These are phyloP conservation scores for Albophoma yamanashiensis DNA, from an alignment of 2,329 filamentous ascomycete species.

Conservation along the genomic window DNA sequence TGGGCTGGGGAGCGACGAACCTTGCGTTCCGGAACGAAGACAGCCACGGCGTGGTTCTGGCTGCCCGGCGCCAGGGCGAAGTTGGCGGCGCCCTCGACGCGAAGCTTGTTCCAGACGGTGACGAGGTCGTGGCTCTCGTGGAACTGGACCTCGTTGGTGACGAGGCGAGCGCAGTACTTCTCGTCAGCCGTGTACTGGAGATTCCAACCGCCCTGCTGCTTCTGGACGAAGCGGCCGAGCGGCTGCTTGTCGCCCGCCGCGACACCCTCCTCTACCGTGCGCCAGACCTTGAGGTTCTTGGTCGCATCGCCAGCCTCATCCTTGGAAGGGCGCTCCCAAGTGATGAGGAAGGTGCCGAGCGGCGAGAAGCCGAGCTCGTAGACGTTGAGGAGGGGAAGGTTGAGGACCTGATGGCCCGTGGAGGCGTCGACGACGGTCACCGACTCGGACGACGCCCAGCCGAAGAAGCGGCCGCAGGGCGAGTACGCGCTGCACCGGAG, in stretches of 20 bases:
- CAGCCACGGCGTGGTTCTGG: constrained; percentile 81
- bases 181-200: constrained; percentile 94
- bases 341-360: constrained; percentile 83
- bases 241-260: constrained; percentile 57
- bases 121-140: constrained; percentile 79
- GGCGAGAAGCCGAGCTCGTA: constrained; percentile 95
- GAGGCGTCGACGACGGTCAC: constrained; percentile 80
- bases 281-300: constrained; percentile 97
- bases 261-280: constrained; percentile 59
- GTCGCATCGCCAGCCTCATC: constrained; percentile 86
- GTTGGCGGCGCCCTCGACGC: constrained; percentile 79
- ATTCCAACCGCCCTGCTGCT: constrained; percentile 92
- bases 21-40: constrained; percentile 94
- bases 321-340: constrained; percentile 89
- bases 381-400: constrained; percentile 69
- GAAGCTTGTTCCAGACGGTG: constrained; percentile 91
- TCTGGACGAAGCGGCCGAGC: constrained; percentile 87
- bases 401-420: constrained; percentile 61
- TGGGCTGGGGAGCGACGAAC: constrained; percentile 31
- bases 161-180: constrained; percentile 80
- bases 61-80: constrained; percentile 79
- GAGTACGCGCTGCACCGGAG: constrained; percentile 93
- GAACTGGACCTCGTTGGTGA: constrained; percentile 97
- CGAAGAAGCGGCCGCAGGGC: constrained; percentile 90
- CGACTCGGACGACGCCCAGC: constrained; percentile 81